Evolutionary conservation across 768 basidiomycete genomes (phyloP).

Genomic region (Tricholomella constricta): DNA sequence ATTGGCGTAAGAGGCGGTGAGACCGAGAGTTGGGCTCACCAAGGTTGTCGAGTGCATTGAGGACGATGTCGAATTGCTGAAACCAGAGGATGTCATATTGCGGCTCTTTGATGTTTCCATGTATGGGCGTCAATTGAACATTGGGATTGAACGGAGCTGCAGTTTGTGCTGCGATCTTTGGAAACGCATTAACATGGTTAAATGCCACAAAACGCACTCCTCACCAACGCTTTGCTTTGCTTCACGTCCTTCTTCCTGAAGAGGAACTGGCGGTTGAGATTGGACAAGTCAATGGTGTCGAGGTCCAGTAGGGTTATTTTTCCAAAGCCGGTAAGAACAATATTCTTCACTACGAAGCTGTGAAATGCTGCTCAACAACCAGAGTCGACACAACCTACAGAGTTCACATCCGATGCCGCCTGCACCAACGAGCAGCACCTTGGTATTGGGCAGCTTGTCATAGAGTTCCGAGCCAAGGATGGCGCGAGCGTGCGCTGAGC

Average conservation of each 20-base stretch:
- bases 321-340: constrained; percentile 91
- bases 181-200: neutral
- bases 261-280: constrained; percentile 94
- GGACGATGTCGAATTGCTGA: constrained; percentile 83
- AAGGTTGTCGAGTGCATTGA: constrained; percentile 96
- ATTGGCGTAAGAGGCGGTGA: neutral
- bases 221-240: constrained; percentile 91
- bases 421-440: constrained; percentile 88
- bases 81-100: constrained; percentile 93
- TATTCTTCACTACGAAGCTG: constrained; percentile 80
- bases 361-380: neutral
- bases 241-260: constrained; percentile 98
- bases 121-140: constrained; percentile 83
- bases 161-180: constrained; percentile 79
- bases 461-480: constrained; percentile 80
- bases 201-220: constrained; percentile 1
- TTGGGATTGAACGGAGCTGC: constrained; percentile 86
- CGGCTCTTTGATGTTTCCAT: constrained; percentile 93
- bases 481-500: constrained; percentile 67
- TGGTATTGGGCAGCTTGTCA: constrained; percentile 58
- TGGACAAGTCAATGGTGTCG: constrained; percentile 98
- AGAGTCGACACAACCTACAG: constrained; percentile 45
- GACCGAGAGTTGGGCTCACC: constrained; percentile 49
- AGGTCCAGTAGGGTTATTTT: constrained; percentile 92
- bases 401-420: constrained; percentile 98